A percentile compares a stretch with the other conserved stretches of the same genome.
Conservation (phyloP, 192 early-diverging fungal species). For the Coemansia sp. region DNA sequence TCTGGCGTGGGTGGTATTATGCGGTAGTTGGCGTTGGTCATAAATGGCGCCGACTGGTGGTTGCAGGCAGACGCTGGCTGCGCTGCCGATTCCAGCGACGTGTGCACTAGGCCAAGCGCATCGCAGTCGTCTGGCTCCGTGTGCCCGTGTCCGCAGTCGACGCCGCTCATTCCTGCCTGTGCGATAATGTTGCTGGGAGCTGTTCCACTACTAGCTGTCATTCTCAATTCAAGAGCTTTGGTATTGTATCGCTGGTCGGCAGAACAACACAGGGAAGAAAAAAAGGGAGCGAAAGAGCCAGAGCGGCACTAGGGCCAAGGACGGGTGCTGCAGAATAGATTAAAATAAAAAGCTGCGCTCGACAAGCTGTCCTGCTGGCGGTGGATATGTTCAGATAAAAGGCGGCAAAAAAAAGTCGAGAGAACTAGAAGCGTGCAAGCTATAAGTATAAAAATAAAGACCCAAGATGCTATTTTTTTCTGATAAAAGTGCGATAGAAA, state of each 20-base stretch:
- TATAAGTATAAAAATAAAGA: not conserved
- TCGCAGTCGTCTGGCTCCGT: slow-evolving; percentile 1
- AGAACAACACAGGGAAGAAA: not conserved
- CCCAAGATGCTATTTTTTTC: not conserved
- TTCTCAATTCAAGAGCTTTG: not conserved
- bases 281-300: not conserved
- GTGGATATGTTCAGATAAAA: not conserved
- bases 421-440: not conserved
- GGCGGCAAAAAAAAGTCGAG: not conserved
- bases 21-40: slow-evolving; percentile 53
- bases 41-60: slow-evolving; percentile 26
- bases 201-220: slow-evolving; percentile 6
- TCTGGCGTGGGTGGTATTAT: slow-evolving; percentile 27
- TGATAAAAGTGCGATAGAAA: not conserved
- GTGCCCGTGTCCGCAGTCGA: slow-evolving; percentile 9
- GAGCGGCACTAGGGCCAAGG: not conserved
- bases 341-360: not conserved
- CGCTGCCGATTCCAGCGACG: slow-evolving; percentile 4
- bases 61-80: slow-evolving; percentile 2
- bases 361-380: not conserved
- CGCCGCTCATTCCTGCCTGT: slow-evolving; percentile 23
- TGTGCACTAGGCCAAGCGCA: not conserved
- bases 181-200: slow-evolving; percentile 1
- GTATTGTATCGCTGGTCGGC: not conserved
- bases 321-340: not conserved